These are phyloP conservation scores for Prunus persica DNA, from an alignment of 306 rosid species.

Conservation along the genomic window Prunus_persica_NCBIv2 NC_034016.1:22099501-22100000, in stretches of 20 bases:
- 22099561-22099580: not conserved
- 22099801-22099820: conserved; percentile 47
- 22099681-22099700: conserved; percentile 1
- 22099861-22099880: conserved; percentile 96
- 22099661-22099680: not conserved
- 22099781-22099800: conserved; percentile 8
- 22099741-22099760: conserved; percentile 10
- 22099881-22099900: not conserved
- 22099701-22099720: not conserved
- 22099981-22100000: conserved; percentile 80
- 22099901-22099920: not conserved
- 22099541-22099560: not conserved
- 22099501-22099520: not conserved
- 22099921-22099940: not conserved
- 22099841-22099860: conserved; percentile 79
- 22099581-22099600: not conserved
- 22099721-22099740: conserved; percentile 10
- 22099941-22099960: not conserved
- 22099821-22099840: conserved; percentile 65
- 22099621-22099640: not conserved
- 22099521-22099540: not conserved
- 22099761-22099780: conserved; percentile 3
- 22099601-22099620: not conserved
- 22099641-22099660: not conserved
- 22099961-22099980: conserved; percentile 88